Percentiles rank a stretch among this genome's conserved stretches.
phyloP scores from a whole-genome alignment of 768 basidiomycete species.

The Russula olivacea region DNA sequence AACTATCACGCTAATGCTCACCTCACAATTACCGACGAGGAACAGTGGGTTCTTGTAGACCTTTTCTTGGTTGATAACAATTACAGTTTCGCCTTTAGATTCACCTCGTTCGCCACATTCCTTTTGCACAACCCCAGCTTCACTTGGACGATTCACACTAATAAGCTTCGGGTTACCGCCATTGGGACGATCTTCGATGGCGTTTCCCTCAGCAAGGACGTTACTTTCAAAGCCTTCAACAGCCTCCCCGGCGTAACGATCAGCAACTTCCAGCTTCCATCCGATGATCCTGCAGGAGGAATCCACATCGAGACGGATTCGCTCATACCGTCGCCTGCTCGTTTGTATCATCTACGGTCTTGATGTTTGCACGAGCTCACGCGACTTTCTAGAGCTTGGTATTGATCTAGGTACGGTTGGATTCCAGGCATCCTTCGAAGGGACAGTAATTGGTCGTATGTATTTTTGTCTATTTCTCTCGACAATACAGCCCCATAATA shows the following conservation, averaged over 20 bases:
- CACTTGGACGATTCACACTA: conserved; percentile 64
- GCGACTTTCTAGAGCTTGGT: conserved; percentile 49
- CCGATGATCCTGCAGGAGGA: conserved; percentile 61
- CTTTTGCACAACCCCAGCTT: conserved; percentile 60
- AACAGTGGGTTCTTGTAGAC: conserved; percentile 34
- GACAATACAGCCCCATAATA: conserved; percentile 3
- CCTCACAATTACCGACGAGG: conserved; percentile 50
- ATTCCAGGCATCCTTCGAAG: conserved; percentile 57
- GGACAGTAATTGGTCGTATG: conserved; percentile 56
- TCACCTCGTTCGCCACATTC: conserved; percentile 60
- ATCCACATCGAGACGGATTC: conserved; percentile 67
- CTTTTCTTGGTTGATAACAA: background rate
- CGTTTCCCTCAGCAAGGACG: conserved; percentile 52
- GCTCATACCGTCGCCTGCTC: conserved; percentile 57
- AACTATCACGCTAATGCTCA: conserved; percentile 49
- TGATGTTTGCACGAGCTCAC: background rate
- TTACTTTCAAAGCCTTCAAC: conserved; percentile 67
- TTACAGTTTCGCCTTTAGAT: conserved; percentile 33
- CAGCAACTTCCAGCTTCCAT: conserved; percentile 63
- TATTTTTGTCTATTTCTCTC: background rate
- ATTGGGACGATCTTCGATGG: conserved; percentile 65
- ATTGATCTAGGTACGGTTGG: conserved; percentile 60
- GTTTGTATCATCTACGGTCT: conserved; percentile 35
- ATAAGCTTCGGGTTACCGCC: conserved; percentile 56
- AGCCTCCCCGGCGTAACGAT: conserved; percentile 64